Evolutionary conservation across 331 rosid genomes (phyloP).

Genomic region (Saraca asoca): DNA sequence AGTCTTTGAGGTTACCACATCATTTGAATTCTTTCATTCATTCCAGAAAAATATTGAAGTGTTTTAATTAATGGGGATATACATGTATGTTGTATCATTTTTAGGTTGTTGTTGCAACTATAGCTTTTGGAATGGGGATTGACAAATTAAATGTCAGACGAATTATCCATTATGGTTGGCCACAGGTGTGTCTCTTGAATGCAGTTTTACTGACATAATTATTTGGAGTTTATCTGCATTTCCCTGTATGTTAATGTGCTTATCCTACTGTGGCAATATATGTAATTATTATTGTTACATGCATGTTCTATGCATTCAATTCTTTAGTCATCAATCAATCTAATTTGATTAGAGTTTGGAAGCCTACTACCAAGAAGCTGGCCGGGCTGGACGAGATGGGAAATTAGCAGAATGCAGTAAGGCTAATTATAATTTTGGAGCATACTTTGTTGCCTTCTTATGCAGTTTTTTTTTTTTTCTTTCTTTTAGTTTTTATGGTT

Average conservation of each 20-base stretch:
- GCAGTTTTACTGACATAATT: conserved; percentile 10
- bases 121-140: conserved; percentile 98
- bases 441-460: neutral
- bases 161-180: conserved; percentile 98
- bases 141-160: conserved; percentile 89
- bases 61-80: conserved; percentile 5
- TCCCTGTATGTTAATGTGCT: conserved; percentile 21
- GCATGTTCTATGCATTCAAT: conserved; percentile 23
- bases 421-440: conserved; percentile 28
- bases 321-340: conserved; percentile 4
- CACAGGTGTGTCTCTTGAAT: conserved; percentile 62
- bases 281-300: neutral
- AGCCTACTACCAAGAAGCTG: conserved; percentile 97
- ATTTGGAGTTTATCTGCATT: conserved; percentile 20
- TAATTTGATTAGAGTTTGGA: conserved; percentile 74
- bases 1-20: neutral
- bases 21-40: conserved; percentile 18
- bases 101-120: conserved; percentile 93
- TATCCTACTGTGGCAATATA: neutral
- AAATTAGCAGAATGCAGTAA: conserved; percentile 84
- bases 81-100: conserved; percentile 24
- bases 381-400: conserved; percentile 99
- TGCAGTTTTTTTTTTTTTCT: conserved; percentile 3
- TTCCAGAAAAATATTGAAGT: conserved; percentile 9
- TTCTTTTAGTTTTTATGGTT: conserved; percentile 9